Percentiles rank a stretch among this genome's conserved stretches.
Evolutionary conservation across 2,329 filamentous ascomycete species (phyloP).

Genomic region (Arthrobotrys megalospora): DNA sequence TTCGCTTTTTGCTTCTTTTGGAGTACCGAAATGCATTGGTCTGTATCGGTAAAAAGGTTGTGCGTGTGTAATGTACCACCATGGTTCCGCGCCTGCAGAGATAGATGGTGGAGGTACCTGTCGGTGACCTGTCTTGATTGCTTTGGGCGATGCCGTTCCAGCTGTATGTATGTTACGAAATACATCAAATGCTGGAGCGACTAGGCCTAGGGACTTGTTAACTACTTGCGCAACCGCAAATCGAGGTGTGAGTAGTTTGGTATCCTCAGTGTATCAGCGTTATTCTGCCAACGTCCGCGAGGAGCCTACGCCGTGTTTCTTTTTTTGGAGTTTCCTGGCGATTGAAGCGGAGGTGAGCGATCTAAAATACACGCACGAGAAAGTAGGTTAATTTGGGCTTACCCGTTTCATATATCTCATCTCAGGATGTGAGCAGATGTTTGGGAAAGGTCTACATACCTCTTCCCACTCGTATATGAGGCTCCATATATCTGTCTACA

Average conservation of each 20-base stretch:
- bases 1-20: slow-evolving; percentile 51
- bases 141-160: slow-evolving; percentile 30
- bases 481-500: background rate
- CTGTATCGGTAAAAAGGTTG: slow-evolving; percentile 42
- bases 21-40: slow-evolving; percentile 57
- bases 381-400: slow-evolving; percentile 52
- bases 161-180: slow-evolving; percentile 33
- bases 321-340: slow-evolving; percentile 28
- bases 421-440: slow-evolving; percentile 26
- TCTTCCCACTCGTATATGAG: background rate
- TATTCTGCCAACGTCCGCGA: slow-evolving; percentile 40
- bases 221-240: slow-evolving; percentile 28
- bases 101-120: slow-evolving; percentile 24
- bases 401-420: slow-evolving; percentile 42
- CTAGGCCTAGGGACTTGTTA: slow-evolving; percentile 30
- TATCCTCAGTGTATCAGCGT: slow-evolving; percentile 33
- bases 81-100: slow-evolving; percentile 10
- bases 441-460: slow-evolving; percentile 13
- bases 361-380: slow-evolving; percentile 38
- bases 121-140: slow-evolving; percentile 21
- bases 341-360: slow-evolving; percentile 43
- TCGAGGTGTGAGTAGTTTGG: slow-evolving; percentile 14
- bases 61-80: slow-evolving; percentile 36
- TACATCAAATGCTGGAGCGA: slow-evolving; percentile 27
- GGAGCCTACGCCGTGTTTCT: slow-evolving; percentile 38